Evolutionary conservation across 176 grass and related monocot species (phyloP).

Genomic region (Tuctoria greenei): DNA sequence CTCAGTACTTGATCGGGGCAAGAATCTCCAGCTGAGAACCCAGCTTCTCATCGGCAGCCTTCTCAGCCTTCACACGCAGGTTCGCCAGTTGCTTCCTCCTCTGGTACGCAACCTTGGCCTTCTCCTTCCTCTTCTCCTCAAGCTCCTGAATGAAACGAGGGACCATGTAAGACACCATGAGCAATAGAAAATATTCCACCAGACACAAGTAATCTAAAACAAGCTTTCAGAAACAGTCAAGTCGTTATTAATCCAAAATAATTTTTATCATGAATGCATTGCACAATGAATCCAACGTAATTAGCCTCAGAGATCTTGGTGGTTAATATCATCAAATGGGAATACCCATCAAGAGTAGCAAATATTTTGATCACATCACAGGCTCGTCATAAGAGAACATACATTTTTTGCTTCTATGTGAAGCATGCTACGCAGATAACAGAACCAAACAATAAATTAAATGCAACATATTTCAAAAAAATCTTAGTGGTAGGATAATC

Average conservation of each 20-base stretch:
- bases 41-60: constrained; percentile 63
- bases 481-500: neutral
- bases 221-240: neutral
- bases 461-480: too few relatives aligned
- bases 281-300: neutral
- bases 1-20: constrained; percentile 76
- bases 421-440: too few relatives aligned
- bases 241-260: too few relatives aligned
- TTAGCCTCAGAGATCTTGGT: constrained; percentile 58
- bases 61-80: constrained; percentile 80
- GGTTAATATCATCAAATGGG: constrained; percentile 49
- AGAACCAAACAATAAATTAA: too few relatives aligned
- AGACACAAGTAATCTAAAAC: neutral
- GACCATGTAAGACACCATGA: neutral
- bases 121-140: constrained; percentile 89
- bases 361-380: constrained; percentile 58
- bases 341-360: constrained; percentile 56
- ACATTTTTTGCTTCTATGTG: too few relatives aligned
- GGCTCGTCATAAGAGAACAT: neutral
- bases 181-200: neutral
- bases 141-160: constrained; percentile 41
- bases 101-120: constrained; percentile 64
- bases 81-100: constrained; percentile 82
- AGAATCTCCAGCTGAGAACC: constrained; percentile 77
- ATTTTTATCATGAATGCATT: neutral